A percentile compares a stretch with the other conserved stretches of the same genome.
These are phyloP conservation scores for Pterocarpus santalinus DNA, from an alignment of 306 rosid genomes.

Conservation along the genomic window DNA sequence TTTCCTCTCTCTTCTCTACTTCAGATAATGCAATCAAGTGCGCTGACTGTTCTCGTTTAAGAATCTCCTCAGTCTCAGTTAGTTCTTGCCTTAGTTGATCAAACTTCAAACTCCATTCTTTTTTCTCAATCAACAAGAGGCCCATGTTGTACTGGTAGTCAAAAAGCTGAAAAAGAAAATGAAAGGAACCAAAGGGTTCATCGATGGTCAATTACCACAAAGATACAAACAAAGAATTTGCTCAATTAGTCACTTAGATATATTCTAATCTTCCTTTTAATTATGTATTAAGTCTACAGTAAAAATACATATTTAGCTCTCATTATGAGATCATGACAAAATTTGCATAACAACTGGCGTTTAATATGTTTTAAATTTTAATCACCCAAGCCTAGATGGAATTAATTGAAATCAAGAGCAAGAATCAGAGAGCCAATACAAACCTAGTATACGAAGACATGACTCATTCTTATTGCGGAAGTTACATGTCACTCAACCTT, in stretches of 20 bases:
- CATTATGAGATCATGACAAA: background rate
- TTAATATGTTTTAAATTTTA: background rate
- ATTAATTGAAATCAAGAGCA: conserved; percentile 1
- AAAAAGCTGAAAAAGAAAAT: conserved; percentile 66
- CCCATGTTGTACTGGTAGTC: conserved; percentile 96
- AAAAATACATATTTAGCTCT: conserved; percentile 1
- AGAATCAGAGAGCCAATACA: conserved; percentile 12
- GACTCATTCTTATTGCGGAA: background rate
- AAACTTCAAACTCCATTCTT: conserved; percentile 70
- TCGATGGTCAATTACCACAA: conserved; percentile 32
- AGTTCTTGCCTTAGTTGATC: conserved; percentile 69
- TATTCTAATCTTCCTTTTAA: background rate
- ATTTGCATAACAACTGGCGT: conserved; percentile 16
- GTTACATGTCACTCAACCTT: conserved; percentile 11
- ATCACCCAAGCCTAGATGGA: background rate
- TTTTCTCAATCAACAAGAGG: conserved; percentile 87
- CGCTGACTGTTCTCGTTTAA: conserved; percentile 81
- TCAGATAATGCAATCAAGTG: conserved; percentile 81
- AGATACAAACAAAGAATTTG: conserved; percentile 14
- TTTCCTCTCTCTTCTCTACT: conserved; percentile 76
- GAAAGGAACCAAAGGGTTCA: conserved; percentile 29
- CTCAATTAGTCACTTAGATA: conserved; percentile 1
- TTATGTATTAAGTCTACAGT: conserved; percentile 1
- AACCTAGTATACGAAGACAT: conserved; percentile 7
- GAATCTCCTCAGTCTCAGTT: conserved; percentile 80